Conservation (phyloP, 306 rosid species). For the Vachellia collinsii region DNA sequence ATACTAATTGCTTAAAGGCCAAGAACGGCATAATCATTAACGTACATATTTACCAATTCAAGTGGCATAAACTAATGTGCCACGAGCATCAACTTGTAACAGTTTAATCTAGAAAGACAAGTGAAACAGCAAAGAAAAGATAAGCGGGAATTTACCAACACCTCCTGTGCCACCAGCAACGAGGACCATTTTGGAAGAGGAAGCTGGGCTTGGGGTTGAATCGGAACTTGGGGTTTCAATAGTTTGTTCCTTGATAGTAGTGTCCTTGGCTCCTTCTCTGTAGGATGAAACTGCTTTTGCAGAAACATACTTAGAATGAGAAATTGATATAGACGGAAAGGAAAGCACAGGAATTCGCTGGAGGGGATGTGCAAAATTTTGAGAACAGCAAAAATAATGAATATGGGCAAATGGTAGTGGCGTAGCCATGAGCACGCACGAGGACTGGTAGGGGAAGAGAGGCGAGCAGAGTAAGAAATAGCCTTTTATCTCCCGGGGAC, state of each 20-base stretch:
- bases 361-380: slow-evolving; percentile 35
- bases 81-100: not conserved
- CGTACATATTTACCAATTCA: not conserved
- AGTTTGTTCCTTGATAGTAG: slow-evolving; percentile 51
- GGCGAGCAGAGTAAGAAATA: not conserved
- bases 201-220: slow-evolving; percentile 32
- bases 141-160: slow-evolving; percentile 56
- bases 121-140: slow-evolving; percentile 1
- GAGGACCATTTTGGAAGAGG: slow-evolving; percentile 78
- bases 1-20: not conserved
- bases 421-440: slow-evolving; percentile 53
- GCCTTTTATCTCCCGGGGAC: too few relatives aligned
- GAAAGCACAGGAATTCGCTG: slow-evolving; percentile 24
- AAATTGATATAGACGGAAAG: slow-evolving; percentile 33
- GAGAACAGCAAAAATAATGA: slow-evolving; percentile 39
- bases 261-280: slow-evolving; percentile 41
- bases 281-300: slow-evolving; percentile 47
- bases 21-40: not conserved
- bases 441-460: not conserved
- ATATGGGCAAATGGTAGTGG: slow-evolving; percentile 40
- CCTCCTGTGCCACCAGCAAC: slow-evolving; percentile 92
- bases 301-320: slow-evolving; percentile 4
- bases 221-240: slow-evolving; percentile 50
- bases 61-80: not conserved
- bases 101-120: not conserved